Base-by-base conservation (phyloP, 257 asterid species). In the Echites panduratus region DNA sequence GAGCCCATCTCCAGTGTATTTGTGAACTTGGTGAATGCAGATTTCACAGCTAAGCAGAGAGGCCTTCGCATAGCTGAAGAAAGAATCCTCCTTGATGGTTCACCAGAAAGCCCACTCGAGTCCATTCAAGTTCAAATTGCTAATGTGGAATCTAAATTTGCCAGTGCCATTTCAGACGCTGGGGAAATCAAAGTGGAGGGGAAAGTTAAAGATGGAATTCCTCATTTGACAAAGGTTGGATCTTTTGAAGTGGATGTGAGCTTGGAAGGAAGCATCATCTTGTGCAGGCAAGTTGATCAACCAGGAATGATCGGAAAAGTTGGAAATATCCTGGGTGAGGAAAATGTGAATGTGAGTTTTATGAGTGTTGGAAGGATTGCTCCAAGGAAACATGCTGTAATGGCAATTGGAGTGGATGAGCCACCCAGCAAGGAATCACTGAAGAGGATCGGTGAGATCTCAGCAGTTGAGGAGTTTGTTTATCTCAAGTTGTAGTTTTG, bases 381-480 rank as follows among this genome's bases (percentile, higher is more conserved):
- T 1, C 96, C 97, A 12, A 85, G 98, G 84, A 88, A 86, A 80
- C 96, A 89, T 38, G 97, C 98, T 10, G 87, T 94, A 48, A 91
- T 94, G 98, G 96, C 98, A 0, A 94, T 94, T 16, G 97, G 98
- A 59, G 95, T 94, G 4, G 98, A 94, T 38, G 98, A 91, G 80
- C 93, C 85, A 68, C 98, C 96, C 9, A 89, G 89, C 85, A 86
- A 86, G 81, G 79, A 89, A 75, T 52, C 96, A 0, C 70, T 91
- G 87, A 86, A 84, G 87, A 87, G 84, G 87, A 91, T 94, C 19
- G 97, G 98, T 54, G 98, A 94, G 53, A 80, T 94, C 71, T 76
- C 91, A 22, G 93, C 96, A 2, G 62, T 94, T 49, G 96, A 94
- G 79, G 98, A 94, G 65, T 87, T 91, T 70, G 97, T 91, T 66